Evolutionary conservation across 1,284 basidiomycete genomes (phyloP).

Genomic region (Peniophora sp.): DNA sequence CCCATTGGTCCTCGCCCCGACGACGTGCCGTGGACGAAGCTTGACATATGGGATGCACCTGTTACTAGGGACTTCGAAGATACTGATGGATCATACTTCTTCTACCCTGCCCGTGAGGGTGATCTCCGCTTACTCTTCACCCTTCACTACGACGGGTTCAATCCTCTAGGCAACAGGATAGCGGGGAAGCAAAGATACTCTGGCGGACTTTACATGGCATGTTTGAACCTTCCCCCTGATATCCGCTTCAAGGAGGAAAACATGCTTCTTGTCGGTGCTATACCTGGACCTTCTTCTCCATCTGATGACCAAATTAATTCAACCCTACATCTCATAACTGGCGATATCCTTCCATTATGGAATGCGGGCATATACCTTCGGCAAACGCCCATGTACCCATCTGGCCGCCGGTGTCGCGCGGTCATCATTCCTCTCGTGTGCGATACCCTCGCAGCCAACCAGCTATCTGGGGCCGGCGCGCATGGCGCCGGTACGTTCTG

Average conservation of each 20-base stretch:
- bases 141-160: no score
- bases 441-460: conserved; percentile 22
- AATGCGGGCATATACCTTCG: conserved; percentile 19
- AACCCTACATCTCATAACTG: conserved; percentile 24
- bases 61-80: no score
- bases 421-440: conserved; percentile 18
- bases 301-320: conserved; percentile 23
- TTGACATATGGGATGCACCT: no score
- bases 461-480: background rate
- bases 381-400: conserved; percentile 15
- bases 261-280: conserved; percentile 21
- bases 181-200: background rate
- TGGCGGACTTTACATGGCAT: background rate
- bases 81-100: no score
- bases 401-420: conserved; percentile 17
- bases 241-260: conserved; percentile 13
- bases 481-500: background rate
- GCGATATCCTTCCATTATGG: conserved; percentile 23
- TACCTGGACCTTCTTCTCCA: conserved; percentile 29
- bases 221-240: background rate
- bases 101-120: no score
- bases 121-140: no score
- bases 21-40: no score
- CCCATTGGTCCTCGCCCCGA: no score
- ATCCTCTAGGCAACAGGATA: no score